Evolutionary conservation across 179 eudicot genomes (phyloP), one percentile per base, ranked within the genome.

Genomic region (Beta macrorhiza): DNA sequence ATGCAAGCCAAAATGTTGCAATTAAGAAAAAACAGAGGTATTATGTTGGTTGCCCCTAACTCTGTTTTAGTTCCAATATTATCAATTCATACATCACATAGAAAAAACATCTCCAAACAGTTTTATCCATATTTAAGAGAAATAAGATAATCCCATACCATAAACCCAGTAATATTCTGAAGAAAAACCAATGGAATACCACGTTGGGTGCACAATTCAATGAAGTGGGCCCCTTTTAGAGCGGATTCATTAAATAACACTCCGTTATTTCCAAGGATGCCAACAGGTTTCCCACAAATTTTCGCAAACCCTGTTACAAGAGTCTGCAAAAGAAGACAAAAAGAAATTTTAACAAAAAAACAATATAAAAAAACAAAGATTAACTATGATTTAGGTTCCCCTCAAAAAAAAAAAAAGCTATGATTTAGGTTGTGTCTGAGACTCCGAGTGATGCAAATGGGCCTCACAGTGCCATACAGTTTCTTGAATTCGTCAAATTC

Each of bases 401-500:
- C 25, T 25, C 25, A 25, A 25, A 25, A 25, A 25, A 25, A 25
- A 25, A 25, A 25, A 25, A 25, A 25, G 15, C 72, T 61, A 77
- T 6, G 44, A 42, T 59, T 14, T 15, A 49, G 42, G 19, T 32
- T 82, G 32, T 65, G 80, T 79, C n/a, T n/a, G n/a, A n/a, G n/a
- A n/a, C n/a, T n/a, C 73, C 53, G 49, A 80, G 83, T 29, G 73
- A 82, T 75, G 78, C 29, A 75, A 81, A 82, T 79, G 80, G 90
- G 78, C 90, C 98, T 92, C 92, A 96, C 99, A 91, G 93, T 91
- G 90, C 98, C 99, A 91, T 94, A 96, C 90, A 96, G 63, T 91
- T 94, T 91, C 95, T 96, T 96, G 97, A 94, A 96, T 87, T 96
- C 99, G 71, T 96, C 99, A 87, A 96, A 96, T 88, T 90, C 99